Conservation (phyloP, 2,329 filamentous ascomycete species). For the Penicillium hesseltinei region DNA sequence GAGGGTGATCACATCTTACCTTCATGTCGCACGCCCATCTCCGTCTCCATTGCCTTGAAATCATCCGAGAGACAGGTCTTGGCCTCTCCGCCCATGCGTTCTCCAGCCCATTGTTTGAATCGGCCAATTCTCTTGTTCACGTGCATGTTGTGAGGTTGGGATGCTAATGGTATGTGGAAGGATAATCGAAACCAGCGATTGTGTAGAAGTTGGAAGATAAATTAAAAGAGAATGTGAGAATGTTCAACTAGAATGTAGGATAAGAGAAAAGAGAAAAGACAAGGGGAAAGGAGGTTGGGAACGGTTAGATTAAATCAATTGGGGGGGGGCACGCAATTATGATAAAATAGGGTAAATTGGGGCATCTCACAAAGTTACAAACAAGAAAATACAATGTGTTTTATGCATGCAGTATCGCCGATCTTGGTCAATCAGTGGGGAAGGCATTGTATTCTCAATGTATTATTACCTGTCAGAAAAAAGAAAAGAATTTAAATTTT, state of each 20-base stretch:
- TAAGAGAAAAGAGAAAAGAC: constrained; percentile 1
- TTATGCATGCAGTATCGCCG: constrained; percentile 19
- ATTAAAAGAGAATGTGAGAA: not conserved
- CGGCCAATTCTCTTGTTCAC: constrained; percentile 88
- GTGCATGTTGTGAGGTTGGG: constrained; percentile 48
- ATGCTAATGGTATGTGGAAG: constrained; percentile 5
- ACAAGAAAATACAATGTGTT: constrained; percentile 14
- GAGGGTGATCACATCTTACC: constrained; percentile 53
- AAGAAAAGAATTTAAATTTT: too few species aligned
- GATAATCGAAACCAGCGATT: constrained; percentile 8
- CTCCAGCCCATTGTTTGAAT: constrained; percentile 96
- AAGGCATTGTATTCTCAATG: constrained; percentile 4
- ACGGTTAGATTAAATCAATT: constrained; percentile 13
- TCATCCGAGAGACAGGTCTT: constrained; percentile 86
- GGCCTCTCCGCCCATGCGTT: constrained; percentile 89
- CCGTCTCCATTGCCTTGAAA: constrained; percentile 83
- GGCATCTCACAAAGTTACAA: constrained; percentile 15
- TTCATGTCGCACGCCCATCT: constrained; percentile 86
- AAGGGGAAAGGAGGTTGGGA: constrained; percentile 17
- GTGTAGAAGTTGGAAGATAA: constrained; percentile 1
- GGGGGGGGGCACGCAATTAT: constrained; percentile 8
- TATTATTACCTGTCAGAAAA: not conserved
- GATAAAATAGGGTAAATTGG: not conserved
- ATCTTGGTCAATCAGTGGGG: constrained; percentile 24
- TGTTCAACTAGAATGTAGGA: not conserved